Evolutionary conservation across 2,329 filamentous ascomycete species (phyloP), one percentile per base, ranked within the genome.

Genomic region (Stachybotrys chlorohalonatus): DNA sequence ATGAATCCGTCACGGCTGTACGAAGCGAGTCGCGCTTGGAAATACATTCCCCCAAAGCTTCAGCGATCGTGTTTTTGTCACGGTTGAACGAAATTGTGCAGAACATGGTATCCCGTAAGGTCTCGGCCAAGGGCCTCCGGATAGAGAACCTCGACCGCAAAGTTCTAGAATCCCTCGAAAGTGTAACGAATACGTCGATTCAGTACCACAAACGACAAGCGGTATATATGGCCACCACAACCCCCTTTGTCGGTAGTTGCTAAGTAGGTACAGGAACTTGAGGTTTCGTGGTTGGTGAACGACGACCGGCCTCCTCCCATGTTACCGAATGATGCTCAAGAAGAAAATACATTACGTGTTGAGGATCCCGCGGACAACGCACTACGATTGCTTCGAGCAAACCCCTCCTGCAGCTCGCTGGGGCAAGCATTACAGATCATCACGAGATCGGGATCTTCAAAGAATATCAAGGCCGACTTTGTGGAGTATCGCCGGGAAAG

Each of bases 341-440:
- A 42, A 47, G 36, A 30, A 7, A 48, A 47, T 7, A 49, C 13
- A 16, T 50, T 47, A n/a, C 52, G 47, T 13, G 62, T 70, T 6
- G 75, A 81, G 60, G 67, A 73, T 53, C 61, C 67, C 1, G 67
- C 67, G 39, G 76, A 81, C 47, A 64, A 74, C 13, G 76, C 78
- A 15, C 63, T 71, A 50, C 75, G 79, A 32, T 68, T 81, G 5
- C 62, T 82, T 3, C 62, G 72, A 39, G 69, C 68, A 42, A 9
- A 42, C 36, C 13, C 36, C 24, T 24, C 24, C 24, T 24, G 24
- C 24, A 24, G 24, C 24, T 24, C 24, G 24, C 24, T 24, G 11
- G 58, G 50, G n/a, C 53, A 47, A 1, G 6, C 45, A 3, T 48
- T 54, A 17, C 24, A 55, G 24, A 51, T 51, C 11, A 47, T 69